Conservation (phyloP, 805 yeast species). For the Myxozyma kluyveri region DNA sequence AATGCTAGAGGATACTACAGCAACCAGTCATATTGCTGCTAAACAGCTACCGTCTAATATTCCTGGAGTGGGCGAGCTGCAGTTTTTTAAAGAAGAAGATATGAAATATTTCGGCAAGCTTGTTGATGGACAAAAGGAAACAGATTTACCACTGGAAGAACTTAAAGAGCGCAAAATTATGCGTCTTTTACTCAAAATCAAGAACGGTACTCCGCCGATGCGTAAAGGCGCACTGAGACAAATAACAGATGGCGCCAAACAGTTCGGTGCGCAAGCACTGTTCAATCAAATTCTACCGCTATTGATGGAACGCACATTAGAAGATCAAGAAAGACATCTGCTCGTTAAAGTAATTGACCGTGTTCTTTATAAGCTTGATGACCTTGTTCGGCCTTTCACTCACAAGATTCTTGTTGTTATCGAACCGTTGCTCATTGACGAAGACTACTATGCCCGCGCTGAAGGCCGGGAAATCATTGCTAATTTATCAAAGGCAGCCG, state of each 20-base stretch:
- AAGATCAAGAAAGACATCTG: conserved; percentile 79
- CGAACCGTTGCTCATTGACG: conserved; percentile 77
- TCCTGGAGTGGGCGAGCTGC: conserved; percentile 64
- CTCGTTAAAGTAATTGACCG: conserved; percentile 74
- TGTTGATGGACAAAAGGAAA: conserved; percentile 38
- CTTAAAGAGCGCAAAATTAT: conserved; percentile 58
- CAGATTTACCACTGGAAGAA: conserved; percentile 50
- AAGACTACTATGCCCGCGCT: conserved; percentile 66
- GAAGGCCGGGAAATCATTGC: conserved; percentile 80
- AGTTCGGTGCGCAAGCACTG: conserved; percentile 66
- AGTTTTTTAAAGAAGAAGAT: conserved; percentile 70
- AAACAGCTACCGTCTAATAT: conserved; percentile 47
- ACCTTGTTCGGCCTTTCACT: conserved; percentile 65
- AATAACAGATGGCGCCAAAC: conserved; percentile 59
- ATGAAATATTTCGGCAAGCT: conserved; percentile 66
- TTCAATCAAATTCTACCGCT: conserved; percentile 75
- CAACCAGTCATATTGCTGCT: conserved; percentile 37
- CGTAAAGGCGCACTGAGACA: conserved; percentile 70
- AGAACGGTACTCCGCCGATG: conserved; percentile 69
- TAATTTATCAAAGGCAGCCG: conserved; percentile 74
- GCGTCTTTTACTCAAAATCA: conserved; percentile 63
- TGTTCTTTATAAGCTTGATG: conserved; percentile 63
- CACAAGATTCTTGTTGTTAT: conserved; percentile 69
- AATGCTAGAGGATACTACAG: conserved; percentile 51
- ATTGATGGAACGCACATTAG: conserved; percentile 65